Conservation (phyloP, 176 grass and related monocot genomes). For the Secale cereale region DNA sequence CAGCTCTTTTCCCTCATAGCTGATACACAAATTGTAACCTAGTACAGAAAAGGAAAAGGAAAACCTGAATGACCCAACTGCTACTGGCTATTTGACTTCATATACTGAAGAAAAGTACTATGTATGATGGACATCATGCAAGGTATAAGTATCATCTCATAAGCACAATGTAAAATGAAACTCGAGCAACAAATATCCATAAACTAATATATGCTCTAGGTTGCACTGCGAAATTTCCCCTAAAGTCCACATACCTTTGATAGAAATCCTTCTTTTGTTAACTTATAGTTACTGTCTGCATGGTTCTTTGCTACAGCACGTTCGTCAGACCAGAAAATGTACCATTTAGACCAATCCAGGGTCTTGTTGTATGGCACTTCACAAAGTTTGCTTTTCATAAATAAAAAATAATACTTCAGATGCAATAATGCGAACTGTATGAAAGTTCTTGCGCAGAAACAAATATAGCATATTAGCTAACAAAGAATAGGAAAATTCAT, state of each 20-base stretch:
- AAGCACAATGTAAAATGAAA: conserved; percentile 23
- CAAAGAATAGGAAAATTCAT: conserved; percentile 12
- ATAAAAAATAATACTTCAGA: conserved; percentile 20
- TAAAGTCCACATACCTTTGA: conserved; percentile 65
- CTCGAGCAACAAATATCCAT: not conserved
- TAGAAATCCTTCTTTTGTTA: conserved; percentile 83
- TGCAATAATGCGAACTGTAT: not conserved
- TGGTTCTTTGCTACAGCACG: conserved; percentile 93
- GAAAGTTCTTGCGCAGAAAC: not conserved
- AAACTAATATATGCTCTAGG: not conserved
- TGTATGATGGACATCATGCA: not conserved
- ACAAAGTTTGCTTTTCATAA: conserved; percentile 80
- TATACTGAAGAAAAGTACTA: not conserved
- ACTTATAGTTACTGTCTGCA: conserved; percentile 91
- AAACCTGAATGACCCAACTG: not conserved
- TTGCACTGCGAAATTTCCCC: not conserved
- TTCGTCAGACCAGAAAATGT: conserved; percentile 93
- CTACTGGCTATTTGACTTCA: not conserved
- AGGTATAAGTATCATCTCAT: conserved; percentile 27
- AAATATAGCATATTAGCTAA: conserved; percentile 6
- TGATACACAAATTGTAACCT: not conserved
- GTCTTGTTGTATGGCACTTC: conserved; percentile 90
- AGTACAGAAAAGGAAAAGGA: not conserved
- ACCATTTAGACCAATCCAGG: conserved; percentile 99
- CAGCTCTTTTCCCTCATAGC: not conserved